Percentiles rank a stretch among this genome's conserved stretches.
Evolutionary conservation across 345 rosid species (phyloP).

Genomic region (Draba incana): DNA sequence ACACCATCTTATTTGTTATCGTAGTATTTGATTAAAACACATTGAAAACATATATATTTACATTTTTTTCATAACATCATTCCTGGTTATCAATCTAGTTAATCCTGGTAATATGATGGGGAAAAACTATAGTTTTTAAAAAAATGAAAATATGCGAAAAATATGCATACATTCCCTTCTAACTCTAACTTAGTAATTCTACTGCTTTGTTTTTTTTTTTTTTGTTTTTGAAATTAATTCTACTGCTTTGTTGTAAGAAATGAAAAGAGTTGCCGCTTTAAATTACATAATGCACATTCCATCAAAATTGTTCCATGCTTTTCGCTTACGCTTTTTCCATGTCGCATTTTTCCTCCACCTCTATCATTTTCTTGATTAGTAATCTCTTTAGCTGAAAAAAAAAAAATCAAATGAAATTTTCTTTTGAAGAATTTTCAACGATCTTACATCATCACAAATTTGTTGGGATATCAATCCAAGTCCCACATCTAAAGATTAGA

Average conservation of each 20-base stretch:
- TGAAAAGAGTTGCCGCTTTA: background rate
- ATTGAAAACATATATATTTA: too few relatives aligned
- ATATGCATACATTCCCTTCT: background rate
- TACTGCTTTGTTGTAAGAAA: background rate
- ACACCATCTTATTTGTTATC: too few relatives aligned
- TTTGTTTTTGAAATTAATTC: too few relatives aligned
- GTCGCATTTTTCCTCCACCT: background rate
- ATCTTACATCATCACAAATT: slow-evolving; percentile 1
- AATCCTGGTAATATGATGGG: background rate
- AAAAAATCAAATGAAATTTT: background rate
- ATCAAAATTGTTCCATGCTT: background rate
- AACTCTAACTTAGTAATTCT: too few relatives aligned
- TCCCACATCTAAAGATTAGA: too few relatives aligned
- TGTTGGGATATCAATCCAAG: too few relatives aligned
- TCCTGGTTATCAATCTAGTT: too few relatives aligned
- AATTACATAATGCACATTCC: background rate
- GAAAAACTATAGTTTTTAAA: background rate
- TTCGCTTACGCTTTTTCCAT: background rate
- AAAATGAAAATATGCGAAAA: background rate
- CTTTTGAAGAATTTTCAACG: background rate
- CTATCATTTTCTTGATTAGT: background rate
- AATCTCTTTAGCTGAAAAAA: background rate
- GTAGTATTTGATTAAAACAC: too few relatives aligned
- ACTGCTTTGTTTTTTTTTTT: too few relatives aligned
- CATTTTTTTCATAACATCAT: too few relatives aligned